phyloP scores from a whole-genome alignment of 2,329 filamentous ascomycete genomes.

The Rachicladosporium sp. region DNA sequence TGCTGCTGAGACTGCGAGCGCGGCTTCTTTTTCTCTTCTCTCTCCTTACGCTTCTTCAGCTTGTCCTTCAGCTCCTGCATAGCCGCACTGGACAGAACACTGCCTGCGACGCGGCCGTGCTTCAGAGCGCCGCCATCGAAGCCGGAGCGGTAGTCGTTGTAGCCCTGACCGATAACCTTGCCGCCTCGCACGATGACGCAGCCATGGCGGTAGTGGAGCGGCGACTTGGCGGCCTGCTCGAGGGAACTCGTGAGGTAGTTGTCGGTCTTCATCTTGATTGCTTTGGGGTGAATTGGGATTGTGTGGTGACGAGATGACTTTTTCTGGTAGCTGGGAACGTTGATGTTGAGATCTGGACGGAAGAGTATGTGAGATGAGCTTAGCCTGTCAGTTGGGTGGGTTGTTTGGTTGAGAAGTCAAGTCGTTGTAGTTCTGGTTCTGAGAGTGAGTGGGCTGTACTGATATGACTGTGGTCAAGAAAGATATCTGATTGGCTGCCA shows the following conservation, averaged over 20 bases:
- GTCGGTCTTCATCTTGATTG: constrained; percentile 32
- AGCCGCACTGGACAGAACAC: constrained; percentile 22
- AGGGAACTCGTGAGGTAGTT: constrained; percentile 40
- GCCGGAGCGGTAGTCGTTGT: constrained; percentile 38
- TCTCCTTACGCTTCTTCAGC: constrained; percentile 21
- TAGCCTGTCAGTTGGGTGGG: too few species aligned
- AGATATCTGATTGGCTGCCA: too few species aligned
- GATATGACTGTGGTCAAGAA: too few species aligned
- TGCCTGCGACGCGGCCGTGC: constrained; percentile 29
- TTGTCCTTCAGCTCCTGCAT: constrained; percentile 28
- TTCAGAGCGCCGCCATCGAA: constrained; percentile 40
- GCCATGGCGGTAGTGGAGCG: constrained; percentile 40
- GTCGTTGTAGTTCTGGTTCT: too few species aligned
- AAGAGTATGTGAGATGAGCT: too few species aligned
- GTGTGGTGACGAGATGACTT: too few species aligned
- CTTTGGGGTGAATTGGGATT: too few species aligned
- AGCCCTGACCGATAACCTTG: constrained; percentile 41
- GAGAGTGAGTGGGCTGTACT: too few species aligned
- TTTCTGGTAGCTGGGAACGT: too few species aligned
- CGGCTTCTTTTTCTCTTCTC: constrained; percentile 22
- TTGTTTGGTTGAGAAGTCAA: too few species aligned
- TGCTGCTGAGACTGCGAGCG: constrained; percentile 15
- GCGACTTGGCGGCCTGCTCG: constrained; percentile 38
- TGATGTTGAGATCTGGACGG: too few species aligned
- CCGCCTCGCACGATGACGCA: constrained; percentile 40